These are phyloP conservation scores for Mycena albidolilacea DNA, from an alignment of 768 basidiomycete genomes.

Conservation along the genomic window DNA sequence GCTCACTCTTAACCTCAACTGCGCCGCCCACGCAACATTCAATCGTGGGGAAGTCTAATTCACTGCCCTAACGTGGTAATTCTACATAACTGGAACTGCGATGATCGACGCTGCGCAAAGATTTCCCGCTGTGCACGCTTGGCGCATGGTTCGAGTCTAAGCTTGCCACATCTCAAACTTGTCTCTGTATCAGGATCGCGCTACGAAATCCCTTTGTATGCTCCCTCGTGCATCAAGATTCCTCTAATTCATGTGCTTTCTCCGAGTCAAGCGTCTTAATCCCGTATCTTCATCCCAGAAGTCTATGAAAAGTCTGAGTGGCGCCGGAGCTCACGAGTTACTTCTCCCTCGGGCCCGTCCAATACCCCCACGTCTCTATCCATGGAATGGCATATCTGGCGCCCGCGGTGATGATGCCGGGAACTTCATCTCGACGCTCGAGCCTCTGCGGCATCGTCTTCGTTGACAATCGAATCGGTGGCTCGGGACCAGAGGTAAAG, in stretches of 20 bases:
- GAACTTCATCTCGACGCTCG: slow-evolving; percentile 2
- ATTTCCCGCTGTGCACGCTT: background rate
- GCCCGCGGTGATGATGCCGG: background rate
- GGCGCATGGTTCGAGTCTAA: background rate
- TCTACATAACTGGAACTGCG: too few species aligned
- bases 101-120: background rate
- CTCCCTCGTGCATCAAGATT: background rate
- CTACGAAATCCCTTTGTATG: background rate
- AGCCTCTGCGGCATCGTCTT: background rate
- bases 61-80: too few species aligned
- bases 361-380: background rate
- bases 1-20: background rate
- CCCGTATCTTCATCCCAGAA: background rate
- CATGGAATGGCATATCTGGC: background rate
- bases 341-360: background rate
- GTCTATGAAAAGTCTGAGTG: slow-evolving; percentile 3
- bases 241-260: background rate
- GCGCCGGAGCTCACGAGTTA: slow-evolving; percentile 2
- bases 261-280: background rate
- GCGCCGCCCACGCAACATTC: background rate
- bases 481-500: background rate
- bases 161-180: background rate
- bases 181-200: background rate
- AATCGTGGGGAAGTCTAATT: background rate
- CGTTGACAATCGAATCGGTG: background rate